These are phyloP conservation scores for Pyrenophora graminea DNA, from an alignment of 2,329 filamentous ascomycete species.

Conservation along the genomic window DNA sequence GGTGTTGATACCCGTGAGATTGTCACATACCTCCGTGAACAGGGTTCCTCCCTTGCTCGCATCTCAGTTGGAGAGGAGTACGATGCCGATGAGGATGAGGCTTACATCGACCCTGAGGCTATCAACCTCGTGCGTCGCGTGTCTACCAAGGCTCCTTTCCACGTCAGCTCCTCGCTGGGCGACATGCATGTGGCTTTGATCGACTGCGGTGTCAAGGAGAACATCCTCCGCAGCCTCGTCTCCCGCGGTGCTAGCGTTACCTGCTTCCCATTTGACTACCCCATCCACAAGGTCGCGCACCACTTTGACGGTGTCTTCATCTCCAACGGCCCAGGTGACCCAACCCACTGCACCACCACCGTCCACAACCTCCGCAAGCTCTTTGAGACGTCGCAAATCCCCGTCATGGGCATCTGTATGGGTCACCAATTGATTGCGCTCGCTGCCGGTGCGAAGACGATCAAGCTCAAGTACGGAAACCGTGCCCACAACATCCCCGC, in stretches of 20 bases:
- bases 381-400: conserved; percentile 88
- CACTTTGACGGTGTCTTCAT: conserved; percentile 99
- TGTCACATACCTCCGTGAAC: conserved; percentile 92
- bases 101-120: conserved; percentile 90
- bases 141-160: conserved; percentile 97
- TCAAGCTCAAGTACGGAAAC: conserved; percentile 99
- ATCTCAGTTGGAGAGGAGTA: conserved; percentile 98
- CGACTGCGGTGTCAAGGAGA: conserved; percentile 99
- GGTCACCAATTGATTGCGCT: conserved; percentile 95
- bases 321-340: conserved; percentile 97
- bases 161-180: conserved; percentile 82
- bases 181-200: conserved; percentile 90
- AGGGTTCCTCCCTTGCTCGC: conserved; percentile 91
- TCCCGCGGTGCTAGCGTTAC: conserved; percentile 90
- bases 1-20: conserved; percentile 97
- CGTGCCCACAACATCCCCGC: conserved; percentile 98
- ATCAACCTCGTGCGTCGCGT: conserved; percentile 97
- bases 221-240: conserved; percentile 94
- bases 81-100: conserved; percentile 96
- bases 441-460: conserved; percentile 82
- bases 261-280: conserved; percentile 94
- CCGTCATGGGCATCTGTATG: conserved; percentile 97
- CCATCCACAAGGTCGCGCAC: conserved; percentile 95
- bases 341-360: conserved; percentile 92
- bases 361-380: conserved; percentile 89